phyloP scores from a whole-genome alignment of 1,139 yeast genomes.

The Barnettozyma hawaiiensis region DNA sequence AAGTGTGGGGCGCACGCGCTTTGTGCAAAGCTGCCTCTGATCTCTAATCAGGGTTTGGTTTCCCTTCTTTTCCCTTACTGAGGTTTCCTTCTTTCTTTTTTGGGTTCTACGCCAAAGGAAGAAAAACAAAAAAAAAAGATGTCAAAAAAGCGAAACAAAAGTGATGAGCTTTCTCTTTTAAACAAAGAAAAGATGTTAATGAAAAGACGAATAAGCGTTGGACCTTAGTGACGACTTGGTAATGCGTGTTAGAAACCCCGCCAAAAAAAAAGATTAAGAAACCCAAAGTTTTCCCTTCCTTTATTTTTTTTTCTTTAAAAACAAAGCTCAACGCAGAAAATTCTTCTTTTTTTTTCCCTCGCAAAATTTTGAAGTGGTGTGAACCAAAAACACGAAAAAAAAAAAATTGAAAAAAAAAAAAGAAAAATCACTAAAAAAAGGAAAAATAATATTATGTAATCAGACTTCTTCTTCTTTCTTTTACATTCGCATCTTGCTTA shows the following conservation, averaged over 20 bases:
- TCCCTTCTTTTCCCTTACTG: too few species aligned
- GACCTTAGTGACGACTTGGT: background rate
- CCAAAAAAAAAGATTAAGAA: background rate
- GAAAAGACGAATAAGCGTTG: background rate
- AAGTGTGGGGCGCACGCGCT: too few species aligned
- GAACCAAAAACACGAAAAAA: background rate
- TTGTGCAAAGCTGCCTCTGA: background rate
- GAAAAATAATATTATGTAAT: background rate
- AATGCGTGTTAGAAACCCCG: background rate
- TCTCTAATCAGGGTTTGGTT: background rate
- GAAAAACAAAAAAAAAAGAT: background rate
- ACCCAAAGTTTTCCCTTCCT: background rate
- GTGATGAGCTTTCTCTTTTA: background rate
- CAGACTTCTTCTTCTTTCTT: background rate
- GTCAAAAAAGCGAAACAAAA: background rate
- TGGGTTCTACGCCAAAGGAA: too few species aligned
- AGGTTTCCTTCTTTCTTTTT: too few species aligned
- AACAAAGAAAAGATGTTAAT: background rate
- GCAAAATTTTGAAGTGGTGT: background rate
- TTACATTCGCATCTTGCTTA: background rate
- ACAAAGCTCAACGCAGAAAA: background rate
- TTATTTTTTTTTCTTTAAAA: background rate
- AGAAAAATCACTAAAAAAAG: too few species aligned
- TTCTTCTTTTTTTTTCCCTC: background rate
- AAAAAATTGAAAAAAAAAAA: too few species aligned